Conservation (phyloP, 495 filamentous ascomycete species). For the Lasiosphaeriaceae sp. region DNA sequence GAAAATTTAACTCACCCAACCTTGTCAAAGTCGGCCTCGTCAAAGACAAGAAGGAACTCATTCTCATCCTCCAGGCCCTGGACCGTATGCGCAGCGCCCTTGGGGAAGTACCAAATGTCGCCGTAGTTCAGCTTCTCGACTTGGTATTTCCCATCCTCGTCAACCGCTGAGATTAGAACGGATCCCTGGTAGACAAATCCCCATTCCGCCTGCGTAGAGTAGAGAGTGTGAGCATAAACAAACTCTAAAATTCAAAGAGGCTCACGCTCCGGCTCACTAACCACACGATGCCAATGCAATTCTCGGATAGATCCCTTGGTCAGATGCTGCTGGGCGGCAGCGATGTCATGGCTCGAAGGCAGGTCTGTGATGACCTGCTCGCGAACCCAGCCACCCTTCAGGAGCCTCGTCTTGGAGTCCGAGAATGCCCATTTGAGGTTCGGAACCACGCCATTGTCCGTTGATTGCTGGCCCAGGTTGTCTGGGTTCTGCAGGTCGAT, state of each 20-base stretch:
- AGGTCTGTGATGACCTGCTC: slow-evolving; percentile 60
- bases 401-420: slow-evolving; percentile 55
- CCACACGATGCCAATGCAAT: slow-evolving; percentile 64
- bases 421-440: slow-evolving; percentile 66
- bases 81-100: slow-evolving; percentile 59
- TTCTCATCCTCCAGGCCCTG: slow-evolving; percentile 56
- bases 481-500: slow-evolving; percentile 58
- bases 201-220: slow-evolving; percentile 64
- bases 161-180: slow-evolving; percentile 54
- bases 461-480: slow-evolving; percentile 52
- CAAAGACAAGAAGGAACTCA: slow-evolving; percentile 64
- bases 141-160: slow-evolving; percentile 54
- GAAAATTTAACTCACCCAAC: slow-evolving; percentile 27
- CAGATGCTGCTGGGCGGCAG: slow-evolving; percentile 61
- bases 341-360: slow-evolving; percentile 57
- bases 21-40: slow-evolving; percentile 54
- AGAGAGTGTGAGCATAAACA: slow-evolving; percentile 1
- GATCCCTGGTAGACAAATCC: slow-evolving; percentile 57
- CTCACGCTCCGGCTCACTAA: slow-evolving; percentile 25
- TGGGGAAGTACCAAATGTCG: slow-evolving; percentile 64
- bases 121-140: slow-evolving; percentile 53
- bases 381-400: slow-evolving; percentile 60
- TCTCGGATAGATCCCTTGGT: slow-evolving; percentile 60
- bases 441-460: slow-evolving; percentile 53
- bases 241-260: background rate